Conservation (phyloP, 257 asterid species). For the Rauvolfia tetraphylla region DNA sequence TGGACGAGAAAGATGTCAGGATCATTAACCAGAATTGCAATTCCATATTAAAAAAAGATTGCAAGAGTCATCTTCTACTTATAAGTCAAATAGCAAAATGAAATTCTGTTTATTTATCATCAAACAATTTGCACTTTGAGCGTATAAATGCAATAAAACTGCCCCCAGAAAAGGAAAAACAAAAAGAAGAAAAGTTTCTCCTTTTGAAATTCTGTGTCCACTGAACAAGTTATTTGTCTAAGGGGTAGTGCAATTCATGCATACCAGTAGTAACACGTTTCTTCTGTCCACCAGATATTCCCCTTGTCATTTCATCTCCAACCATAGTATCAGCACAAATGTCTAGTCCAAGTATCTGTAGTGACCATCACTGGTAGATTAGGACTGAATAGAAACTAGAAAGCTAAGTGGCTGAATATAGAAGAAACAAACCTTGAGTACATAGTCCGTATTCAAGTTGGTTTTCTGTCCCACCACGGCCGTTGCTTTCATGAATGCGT, state of each 20-base stretch:
- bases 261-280: constrained; percentile 83
- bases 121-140: background rate
- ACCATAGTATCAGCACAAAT: constrained; percentile 83
- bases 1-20: background rate
- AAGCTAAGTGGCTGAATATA: background rate
- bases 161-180: too few species aligned
- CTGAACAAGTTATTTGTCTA: background rate
- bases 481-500: constrained; percentile 75
- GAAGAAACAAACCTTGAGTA: constrained; percentile 57
- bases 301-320: constrained; percentile 88
- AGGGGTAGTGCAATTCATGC: background rate
- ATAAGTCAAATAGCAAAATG: background rate
- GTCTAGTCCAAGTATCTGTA: constrained; percentile 83
- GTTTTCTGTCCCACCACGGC: constrained; percentile 73
- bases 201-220: background rate
- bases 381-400: background rate
- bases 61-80: background rate
- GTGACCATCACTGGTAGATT: background rate
- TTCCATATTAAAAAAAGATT: background rate
- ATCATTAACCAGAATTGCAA: background rate
- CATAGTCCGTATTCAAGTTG: constrained; percentile 73
- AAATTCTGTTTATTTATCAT: too few species aligned
- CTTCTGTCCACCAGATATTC: constrained; percentile 88
- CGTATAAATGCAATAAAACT: too few species aligned
- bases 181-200: too few species aligned